These are phyloP conservation scores for Sungouiella thailandica DNA, from an alignment of 805 yeast species.

Conservation along the genomic window DNA sequence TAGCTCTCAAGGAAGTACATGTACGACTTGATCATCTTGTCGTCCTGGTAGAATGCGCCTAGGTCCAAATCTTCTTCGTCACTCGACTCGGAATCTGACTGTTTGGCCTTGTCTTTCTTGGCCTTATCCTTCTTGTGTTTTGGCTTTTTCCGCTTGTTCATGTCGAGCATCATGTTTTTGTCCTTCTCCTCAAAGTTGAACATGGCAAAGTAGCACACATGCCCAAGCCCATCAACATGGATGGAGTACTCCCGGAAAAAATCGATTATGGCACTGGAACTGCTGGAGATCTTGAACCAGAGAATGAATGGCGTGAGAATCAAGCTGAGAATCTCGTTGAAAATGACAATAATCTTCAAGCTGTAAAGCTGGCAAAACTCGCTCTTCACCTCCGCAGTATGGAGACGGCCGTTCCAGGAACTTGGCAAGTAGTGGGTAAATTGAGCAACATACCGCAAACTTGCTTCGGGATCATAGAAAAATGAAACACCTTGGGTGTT, in stretches of 20 bases:
- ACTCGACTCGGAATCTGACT: conserved; percentile 11
- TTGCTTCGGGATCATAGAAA: conserved; percentile 91
- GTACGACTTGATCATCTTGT: conserved; percentile 89
- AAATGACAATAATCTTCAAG: conserved; percentile 61
- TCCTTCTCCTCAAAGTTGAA: conserved; percentile 70
- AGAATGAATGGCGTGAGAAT: conserved; percentile 84
- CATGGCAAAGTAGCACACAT: conserved; percentile 92
- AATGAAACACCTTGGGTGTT: conserved; percentile 24
- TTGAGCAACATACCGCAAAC: conserved; percentile 72
- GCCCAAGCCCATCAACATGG: conserved; percentile 91
- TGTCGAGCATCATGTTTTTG: conserved; percentile 37
- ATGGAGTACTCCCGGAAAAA: conserved; percentile 86
- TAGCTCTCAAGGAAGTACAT: conserved; percentile 84
- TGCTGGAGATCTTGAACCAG: conserved; percentile 74
- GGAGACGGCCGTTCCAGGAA: conserved; percentile 81
- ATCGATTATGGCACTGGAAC: conserved; percentile 74
- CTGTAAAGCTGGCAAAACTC: conserved; percentile 80
- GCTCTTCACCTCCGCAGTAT: conserved; percentile 75
- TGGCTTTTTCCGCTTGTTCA: conserved; percentile 16
- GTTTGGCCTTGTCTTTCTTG: conserved; percentile 11
- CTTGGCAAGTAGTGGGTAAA: conserved; percentile 88
- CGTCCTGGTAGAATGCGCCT: conserved; percentile 53
- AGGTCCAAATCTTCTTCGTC: conserved; percentile 19
- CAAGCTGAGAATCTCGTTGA: conserved; percentile 78
- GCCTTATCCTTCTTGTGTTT: conserved; percentile 8